A percentile compares a stretch with the other conserved stretches of the same genome.
phyloP scores from a whole-genome alignment of 768 basidiomycete species.

The Leccinum variicolor region DNA sequence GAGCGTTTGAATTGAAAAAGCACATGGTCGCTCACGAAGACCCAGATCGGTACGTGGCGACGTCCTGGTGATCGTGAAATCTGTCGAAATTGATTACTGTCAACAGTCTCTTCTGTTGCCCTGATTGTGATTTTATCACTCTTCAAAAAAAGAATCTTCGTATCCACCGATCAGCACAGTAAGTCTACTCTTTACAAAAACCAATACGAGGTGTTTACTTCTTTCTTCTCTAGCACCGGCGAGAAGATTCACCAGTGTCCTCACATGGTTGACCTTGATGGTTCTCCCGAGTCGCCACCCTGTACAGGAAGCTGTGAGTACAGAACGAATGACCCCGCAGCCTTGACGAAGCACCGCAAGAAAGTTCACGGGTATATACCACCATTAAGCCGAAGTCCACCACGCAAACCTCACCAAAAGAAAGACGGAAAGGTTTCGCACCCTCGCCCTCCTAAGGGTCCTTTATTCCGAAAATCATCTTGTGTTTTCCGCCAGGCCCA shows the following conservation, averaged over 20 bases:
- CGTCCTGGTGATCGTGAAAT: neutral
- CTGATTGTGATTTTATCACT: slow-evolving; percentile 13
- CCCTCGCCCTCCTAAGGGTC: neutral
- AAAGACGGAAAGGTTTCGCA: neutral
- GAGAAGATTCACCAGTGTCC: slow-evolving; percentile 13
- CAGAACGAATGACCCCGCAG: slow-evolving; percentile 24
- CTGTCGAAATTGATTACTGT: neutral
- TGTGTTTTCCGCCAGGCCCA: neutral
- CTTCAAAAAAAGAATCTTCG: slow-evolving; percentile 19
- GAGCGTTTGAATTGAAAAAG: slow-evolving; percentile 9
- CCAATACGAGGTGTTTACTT: neutral
- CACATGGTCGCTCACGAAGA: slow-evolving; percentile 8
- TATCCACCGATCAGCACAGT: slow-evolving; percentile 22
- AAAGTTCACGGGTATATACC: slow-evolving; percentile 18
- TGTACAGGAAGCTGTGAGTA: slow-evolving; percentile 10
- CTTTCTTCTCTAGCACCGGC: slow-evolving; percentile 16
- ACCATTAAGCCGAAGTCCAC: neutral
- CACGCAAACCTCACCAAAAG: neutral
- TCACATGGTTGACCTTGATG: neutral
- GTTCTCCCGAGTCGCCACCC: neutral
- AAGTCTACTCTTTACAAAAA: neutral
- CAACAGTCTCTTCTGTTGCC: slow-evolving; percentile 13
- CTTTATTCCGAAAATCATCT: neutral
- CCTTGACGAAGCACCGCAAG: slow-evolving; percentile 26
- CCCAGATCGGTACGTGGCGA: slow-evolving; percentile 2